These are phyloP conservation scores for Psidium guajava DNA, from an alignment of 345 rosid genomes.

Conservation along the genomic window DNA sequence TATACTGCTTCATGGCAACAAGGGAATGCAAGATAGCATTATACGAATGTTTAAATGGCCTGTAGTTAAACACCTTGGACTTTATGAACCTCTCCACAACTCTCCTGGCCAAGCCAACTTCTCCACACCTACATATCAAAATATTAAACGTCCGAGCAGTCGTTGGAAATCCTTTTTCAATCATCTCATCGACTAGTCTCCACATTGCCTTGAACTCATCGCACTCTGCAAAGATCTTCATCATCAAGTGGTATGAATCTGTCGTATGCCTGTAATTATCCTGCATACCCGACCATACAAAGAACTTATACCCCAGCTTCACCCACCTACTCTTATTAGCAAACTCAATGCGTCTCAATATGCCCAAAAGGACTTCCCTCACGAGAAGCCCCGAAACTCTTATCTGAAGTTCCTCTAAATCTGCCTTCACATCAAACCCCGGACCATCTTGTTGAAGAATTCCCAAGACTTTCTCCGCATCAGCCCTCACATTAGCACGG, in stretches of 20 bases:
- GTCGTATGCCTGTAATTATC: constrained; percentile 52
- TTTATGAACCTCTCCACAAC: constrained; percentile 76
- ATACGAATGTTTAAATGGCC: constrained; percentile 71
- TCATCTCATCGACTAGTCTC: constrained; percentile 85
- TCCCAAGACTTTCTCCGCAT: constrained; percentile 48
- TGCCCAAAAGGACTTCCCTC: constrained; percentile 63
- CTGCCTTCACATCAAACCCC: constrained; percentile 35
- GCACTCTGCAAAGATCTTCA: constrained; percentile 73
- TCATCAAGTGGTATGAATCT: constrained; percentile 56
- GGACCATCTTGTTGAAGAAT: constrained; percentile 53
- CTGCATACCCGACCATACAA: constrained; percentile 59
- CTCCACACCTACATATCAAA: constrained; percentile 72
- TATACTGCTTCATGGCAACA: constrained; percentile 45
- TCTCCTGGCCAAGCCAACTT: constrained; percentile 56
- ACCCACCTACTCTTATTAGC: constrained; percentile 51
- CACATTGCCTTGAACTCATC: constrained; percentile 87
- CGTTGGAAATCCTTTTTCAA: constrained; percentile 49
- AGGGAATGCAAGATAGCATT: constrained; percentile 64
- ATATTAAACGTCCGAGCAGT: constrained; percentile 81
- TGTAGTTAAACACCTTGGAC: constrained; percentile 58
- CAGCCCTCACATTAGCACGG: constrained; percentile 22
- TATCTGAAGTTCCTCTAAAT: constrained; percentile 39
- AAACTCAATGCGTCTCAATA: constrained; percentile 35
- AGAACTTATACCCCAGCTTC: constrained; percentile 60
- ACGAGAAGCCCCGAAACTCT: constrained; percentile 72